Evolutionary conservation across 2,329 filamentous ascomycete species (phyloP).

Genomic region (Coniella vitis): DNA sequence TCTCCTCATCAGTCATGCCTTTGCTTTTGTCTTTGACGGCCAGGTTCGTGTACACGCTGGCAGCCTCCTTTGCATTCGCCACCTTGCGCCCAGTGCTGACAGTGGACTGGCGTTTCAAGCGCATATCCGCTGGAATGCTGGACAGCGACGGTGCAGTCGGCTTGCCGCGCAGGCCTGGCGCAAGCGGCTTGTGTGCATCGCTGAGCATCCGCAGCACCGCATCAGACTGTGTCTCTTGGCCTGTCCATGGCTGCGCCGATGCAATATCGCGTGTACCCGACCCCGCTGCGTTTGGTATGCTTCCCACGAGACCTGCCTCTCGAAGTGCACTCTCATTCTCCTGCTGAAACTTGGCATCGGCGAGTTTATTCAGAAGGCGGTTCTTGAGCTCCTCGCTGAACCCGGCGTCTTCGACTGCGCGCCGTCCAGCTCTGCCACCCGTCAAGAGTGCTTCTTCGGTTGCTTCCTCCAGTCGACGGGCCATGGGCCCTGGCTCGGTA

Average conservation of each 20-base stretch:
- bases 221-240: constrained; percentile 67
- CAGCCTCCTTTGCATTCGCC: constrained; percentile 51
- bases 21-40: constrained; percentile 42
- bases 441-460: constrained; percentile 56
- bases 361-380: constrained; percentile 49
- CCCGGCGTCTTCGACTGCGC: constrained; percentile 54
- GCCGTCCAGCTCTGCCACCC: constrained; percentile 52
- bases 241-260: constrained; percentile 66
- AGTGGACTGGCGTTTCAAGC: constrained; percentile 34
- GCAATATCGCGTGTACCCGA: constrained; percentile 63
- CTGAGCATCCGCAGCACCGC: constrained; percentile 77
- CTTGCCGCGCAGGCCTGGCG: constrained; percentile 39
- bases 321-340: constrained; percentile 43
- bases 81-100: constrained; percentile 39
- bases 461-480: constrained; percentile 52
- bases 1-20: constrained; percentile 62
- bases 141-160: constrained; percentile 33
- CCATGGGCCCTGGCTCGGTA: constrained; percentile 40
- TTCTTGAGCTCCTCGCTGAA: constrained; percentile 58
- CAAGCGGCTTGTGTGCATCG: constrained; percentile 68
- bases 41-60: constrained; percentile 42
- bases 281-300: constrained; percentile 51
- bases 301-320: constrained; percentile 30
- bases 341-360: constrained; percentile 46
- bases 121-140: constrained; percentile 43